Conservation (phyloP, 495 filamentous ascomycete genomes). For the Ascobolus immersus region DNA sequence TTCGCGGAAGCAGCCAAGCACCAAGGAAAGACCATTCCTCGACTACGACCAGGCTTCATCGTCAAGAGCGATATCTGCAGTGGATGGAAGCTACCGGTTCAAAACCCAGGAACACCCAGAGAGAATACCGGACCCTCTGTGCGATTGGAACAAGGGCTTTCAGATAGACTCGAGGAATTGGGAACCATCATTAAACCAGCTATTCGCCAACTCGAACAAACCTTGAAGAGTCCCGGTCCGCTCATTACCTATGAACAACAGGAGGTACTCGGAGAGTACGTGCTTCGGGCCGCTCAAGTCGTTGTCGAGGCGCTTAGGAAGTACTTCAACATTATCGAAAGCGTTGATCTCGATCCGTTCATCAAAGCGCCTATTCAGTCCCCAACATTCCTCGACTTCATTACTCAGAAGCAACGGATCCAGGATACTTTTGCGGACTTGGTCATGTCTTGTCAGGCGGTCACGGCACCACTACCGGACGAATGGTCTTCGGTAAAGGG, state of each 20-base stretch:
- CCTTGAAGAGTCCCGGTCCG: conserved; percentile 9
- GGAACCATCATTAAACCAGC: conserved; percentile 19
- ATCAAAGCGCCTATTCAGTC: conserved; percentile 27
- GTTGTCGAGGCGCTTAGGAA: conserved; percentile 13
- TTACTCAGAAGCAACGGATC: conserved; percentile 64
- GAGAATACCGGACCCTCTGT: conserved; percentile 53
- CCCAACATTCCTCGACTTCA: conserved; percentile 68
- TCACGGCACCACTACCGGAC: conserved; percentile 70
- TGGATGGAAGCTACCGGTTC: conserved; percentile 41
- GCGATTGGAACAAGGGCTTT: conserved; percentile 40
- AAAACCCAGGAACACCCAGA: conserved; percentile 3
- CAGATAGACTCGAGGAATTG: conserved; percentile 65
- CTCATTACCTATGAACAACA: conserved; percentile 10
- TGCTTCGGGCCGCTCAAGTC: conserved; percentile 8
- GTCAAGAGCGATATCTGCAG: conserved; percentile 56
- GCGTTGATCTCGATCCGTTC: conserved; percentile 12
- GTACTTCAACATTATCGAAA: conserved; percentile 14
- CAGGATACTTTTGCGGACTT: conserved; percentile 87
- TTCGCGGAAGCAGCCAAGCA: conserved; percentile 87
- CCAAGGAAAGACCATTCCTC: conserved; percentile 62
- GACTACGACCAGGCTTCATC: conserved; percentile 80
- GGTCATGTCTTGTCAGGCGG: conserved; percentile 57
- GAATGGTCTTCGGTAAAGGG: conserved; percentile 87
- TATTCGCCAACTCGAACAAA: conserved; percentile 49
- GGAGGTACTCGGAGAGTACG: conserved; percentile 7